Percentiles rank a stretch among this genome's conserved stretches.
These are phyloP conservation scores for Zychaea mexicana DNA, from an alignment of 371 early-diverging fungal species.

Conservation along the genomic window DNA sequence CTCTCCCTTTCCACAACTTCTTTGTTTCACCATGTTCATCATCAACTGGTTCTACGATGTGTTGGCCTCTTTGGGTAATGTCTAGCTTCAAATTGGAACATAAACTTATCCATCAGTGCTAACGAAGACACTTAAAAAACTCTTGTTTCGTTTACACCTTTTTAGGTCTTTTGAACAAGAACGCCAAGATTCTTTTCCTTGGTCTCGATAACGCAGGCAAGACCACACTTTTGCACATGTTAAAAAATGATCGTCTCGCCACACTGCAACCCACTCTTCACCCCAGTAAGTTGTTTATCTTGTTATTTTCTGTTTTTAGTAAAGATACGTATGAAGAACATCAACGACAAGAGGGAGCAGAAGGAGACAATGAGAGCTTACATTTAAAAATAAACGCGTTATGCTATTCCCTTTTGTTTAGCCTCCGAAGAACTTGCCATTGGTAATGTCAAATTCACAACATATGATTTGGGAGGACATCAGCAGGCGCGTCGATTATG, in stretches of 20 bases:
- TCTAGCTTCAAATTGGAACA: too few relatives aligned
- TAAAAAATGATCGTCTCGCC: conserved; percentile 98
- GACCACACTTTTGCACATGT: conserved; percentile 98
- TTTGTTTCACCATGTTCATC: conserved; percentile 68
- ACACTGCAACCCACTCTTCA: conserved; percentile 98
- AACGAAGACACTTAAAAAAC: too few relatives aligned
- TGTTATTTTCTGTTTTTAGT: neutral
- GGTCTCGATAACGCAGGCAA: conserved; percentile 99
- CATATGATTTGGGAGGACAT: conserved; percentile 98
- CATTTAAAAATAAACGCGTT: neutral
- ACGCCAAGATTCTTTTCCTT: conserved; percentile 98
- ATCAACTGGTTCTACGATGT: conserved; percentile 95
- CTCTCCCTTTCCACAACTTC: conserved; percentile 10
- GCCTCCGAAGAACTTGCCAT: conserved; percentile 97
- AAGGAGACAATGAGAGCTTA: too few relatives aligned
- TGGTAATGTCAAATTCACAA: conserved; percentile 95
- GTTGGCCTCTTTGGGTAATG: conserved; percentile 80
- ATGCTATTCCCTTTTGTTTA: conserved; percentile 19
- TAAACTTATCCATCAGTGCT: too few relatives aligned
- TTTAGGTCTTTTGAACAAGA: conserved; percentile 95
- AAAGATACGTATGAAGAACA: neutral
- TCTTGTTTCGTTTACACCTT: neutral
- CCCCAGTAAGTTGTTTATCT: conserved; percentile 85
- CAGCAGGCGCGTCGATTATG: conserved; percentile 96
- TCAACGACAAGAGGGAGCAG: neutral